A percentile compares a stretch with the other conserved stretches of the same genome.
These are phyloP conservation scores for Zasmidium cellare DNA, from an alignment of 2,329 filamentous ascomycete genomes.

Conservation along the genomic window DNA sequence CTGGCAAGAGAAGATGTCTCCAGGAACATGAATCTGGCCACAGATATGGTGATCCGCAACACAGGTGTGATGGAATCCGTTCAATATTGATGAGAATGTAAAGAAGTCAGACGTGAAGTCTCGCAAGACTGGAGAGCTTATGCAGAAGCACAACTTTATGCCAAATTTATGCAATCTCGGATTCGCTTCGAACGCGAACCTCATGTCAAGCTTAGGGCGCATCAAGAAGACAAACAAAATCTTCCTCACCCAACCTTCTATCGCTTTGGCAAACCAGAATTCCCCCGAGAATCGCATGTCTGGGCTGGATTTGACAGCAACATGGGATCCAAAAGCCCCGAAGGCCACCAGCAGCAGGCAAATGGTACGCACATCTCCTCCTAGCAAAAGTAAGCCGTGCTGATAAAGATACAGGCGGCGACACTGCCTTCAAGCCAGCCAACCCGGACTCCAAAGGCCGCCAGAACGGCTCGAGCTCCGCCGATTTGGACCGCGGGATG, in stretches of 20 bases:
- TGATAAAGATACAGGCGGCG: background rate
- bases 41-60: too few species aligned
- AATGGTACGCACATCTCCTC: background rate
- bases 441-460: background rate
- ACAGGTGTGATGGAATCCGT: too few species aligned
- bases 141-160: background rate
- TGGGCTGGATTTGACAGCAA: background rate
- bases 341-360: background rate
- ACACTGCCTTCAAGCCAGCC: background rate
- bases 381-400: too few species aligned
- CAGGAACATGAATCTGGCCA: too few species aligned
- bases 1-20: too few species aligned
- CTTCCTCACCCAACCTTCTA: too few species aligned
- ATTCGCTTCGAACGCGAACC: background rate
- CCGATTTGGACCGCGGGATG: background rate
- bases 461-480: background rate
- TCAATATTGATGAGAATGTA: too few species aligned
- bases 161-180: background rate
- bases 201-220: background rate
- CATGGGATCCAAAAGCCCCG: background rate
- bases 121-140: too few species aligned
- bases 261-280: background rate
- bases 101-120: too few species aligned
- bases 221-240: background rate
- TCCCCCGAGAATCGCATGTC: slow-evolving; percentile 34